Base-by-base conservation (phyloP, 148 eudicot species). In the Tetragonia tetragonoides region DNA sequence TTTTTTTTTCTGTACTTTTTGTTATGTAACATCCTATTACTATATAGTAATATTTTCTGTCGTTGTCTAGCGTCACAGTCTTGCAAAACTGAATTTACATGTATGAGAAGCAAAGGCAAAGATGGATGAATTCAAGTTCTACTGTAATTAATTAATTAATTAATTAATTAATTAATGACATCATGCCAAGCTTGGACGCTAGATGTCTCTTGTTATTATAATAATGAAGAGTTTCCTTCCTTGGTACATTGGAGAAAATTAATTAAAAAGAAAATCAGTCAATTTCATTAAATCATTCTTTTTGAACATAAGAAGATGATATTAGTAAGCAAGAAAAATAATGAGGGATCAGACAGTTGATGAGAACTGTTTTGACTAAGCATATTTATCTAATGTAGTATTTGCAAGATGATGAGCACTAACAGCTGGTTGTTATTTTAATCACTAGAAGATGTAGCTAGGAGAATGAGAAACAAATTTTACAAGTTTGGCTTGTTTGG, bases 21-120 rank as follows among this genome's bases (percentile, higher is more conserved):
- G 14, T 68, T 42, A 18, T 68, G 3, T 17, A 41, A 18, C 49
- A 44, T 44, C 0, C 47, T 44, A 44, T 5, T 49, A 49, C 11
- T 49, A 49, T 49, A 49, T 8, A n/a, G n/a, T n/a, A 28, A 41
- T 69, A 41, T 78, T 34, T 39, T 10, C 47, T 72, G 76, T 78
- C 62, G n/a, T 71, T 63, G 39, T 64, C 64, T 20, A 7, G 53
- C 49, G 63, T 78, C 81, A 78, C 76, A 78, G 64, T 78, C 81
- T 78, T 78, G 76, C 10, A 62, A 63, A 63, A 62, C 37, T 69
- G 73, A 77, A 70, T 7, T 14, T 40, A 23, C 53, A 49, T 49
- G 74, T 69, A 77, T 12, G 23, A n/a, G 60, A 67, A 68, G 23
- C 65, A 21, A 61, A 49, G 53, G 61, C 46, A 70, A 78, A 72